A percentile compares a stretch with the other conserved stretches of the same genome.
phyloP scores from a whole-genome alignment of 768 basidiomycete genomes.

The Hygrophorus pudorinus region DNA sequence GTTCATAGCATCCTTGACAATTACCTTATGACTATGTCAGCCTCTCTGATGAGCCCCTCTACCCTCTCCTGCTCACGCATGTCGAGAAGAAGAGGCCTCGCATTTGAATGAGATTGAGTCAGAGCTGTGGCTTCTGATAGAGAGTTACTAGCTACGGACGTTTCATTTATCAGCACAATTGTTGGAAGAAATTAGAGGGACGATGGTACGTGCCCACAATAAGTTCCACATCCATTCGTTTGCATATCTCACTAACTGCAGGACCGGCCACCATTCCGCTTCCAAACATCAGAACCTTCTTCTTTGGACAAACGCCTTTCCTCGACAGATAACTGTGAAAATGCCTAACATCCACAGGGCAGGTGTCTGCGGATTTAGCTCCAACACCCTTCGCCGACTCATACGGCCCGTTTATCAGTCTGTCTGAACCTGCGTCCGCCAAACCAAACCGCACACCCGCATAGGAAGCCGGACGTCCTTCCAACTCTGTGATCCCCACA shows the following conservation, averaged over 20 bases:
- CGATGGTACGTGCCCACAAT: conserved; percentile 65
- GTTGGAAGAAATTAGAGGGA: conserved; percentile 5
- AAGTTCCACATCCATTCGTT: conserved; percentile 52
- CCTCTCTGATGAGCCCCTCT: conserved; percentile 39
- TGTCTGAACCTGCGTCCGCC: too few species aligned
- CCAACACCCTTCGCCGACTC: too few species aligned
- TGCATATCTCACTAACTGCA: conserved; percentile 65
- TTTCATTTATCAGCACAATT: conserved; percentile 2
- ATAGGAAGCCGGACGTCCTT: neutral
- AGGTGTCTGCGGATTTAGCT: too few species aligned
- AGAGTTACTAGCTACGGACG: conserved; percentile 59
- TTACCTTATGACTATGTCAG: conserved; percentile 82
- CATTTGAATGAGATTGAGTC: conserved; percentile 35
- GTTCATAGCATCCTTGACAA: conserved; percentile 7
- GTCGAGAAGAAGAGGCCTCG: conserved; percentile 49
- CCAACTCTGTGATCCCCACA: neutral
- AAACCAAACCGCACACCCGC: too few species aligned
- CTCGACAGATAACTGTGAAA: too few species aligned
- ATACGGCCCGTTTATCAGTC: too few species aligned
- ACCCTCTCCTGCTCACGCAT: conserved; percentile 40
- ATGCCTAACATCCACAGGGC: too few species aligned
- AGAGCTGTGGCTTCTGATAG: conserved; percentile 44
- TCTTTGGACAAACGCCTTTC: too few species aligned
- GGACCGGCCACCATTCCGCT: conserved; percentile 96
- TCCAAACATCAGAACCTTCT: conserved; percentile 72